Evolutionary conservation across 2,329 filamentous ascomycete genomes (phyloP).

Genomic region (Coleophoma eucalyptorum): DNA sequence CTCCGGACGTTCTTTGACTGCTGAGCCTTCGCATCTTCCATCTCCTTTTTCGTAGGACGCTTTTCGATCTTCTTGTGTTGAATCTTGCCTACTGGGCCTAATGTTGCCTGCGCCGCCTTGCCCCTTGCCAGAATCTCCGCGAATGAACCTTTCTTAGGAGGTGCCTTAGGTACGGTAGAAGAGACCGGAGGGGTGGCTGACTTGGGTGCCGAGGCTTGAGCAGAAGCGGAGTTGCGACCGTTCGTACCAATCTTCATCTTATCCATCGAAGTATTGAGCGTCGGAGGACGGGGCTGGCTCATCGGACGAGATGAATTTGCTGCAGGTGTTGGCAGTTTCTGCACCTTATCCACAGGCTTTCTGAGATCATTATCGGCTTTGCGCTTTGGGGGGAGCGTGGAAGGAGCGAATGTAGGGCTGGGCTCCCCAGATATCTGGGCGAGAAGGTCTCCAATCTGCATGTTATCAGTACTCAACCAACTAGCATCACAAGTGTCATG

Average conservation of each 20-base stretch:
- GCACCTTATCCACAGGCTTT: conserved; percentile 36
- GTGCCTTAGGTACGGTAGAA: conserved; percentile 15
- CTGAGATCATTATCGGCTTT: conserved; percentile 52
- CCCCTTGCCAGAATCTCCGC: conserved; percentile 71
- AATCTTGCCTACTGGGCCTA: conserved; percentile 65
- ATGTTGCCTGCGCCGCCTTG: conserved; percentile 58
- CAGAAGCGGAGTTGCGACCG: conserved; percentile 5
- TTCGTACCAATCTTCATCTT: conserved; percentile 15
- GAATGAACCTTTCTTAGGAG: conserved; percentile 70
- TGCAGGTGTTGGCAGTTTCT: conserved; percentile 26
- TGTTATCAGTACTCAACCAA: conserved; percentile 13
- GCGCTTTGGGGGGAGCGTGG: conserved; percentile 41
- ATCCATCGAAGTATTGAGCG: conserved; percentile 14
- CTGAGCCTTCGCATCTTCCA: conserved; percentile 21
- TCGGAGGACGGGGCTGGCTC: conserved; percentile 7
- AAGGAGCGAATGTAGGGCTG: conserved; percentile 28
- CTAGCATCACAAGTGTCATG: background rate
- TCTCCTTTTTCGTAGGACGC: conserved; percentile 49
- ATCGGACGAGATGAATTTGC: conserved; percentile 18
- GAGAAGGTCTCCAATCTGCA: conserved; percentile 52
- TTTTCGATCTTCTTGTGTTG: conserved; percentile 72
- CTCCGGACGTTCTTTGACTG: conserved; percentile 18
- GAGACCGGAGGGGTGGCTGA: conserved; percentile 19
- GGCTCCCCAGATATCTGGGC: conserved; percentile 57
- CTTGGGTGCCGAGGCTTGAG: conserved; percentile 4